phyloP scores from a whole-genome alignment of 2,329 filamentous ascomycete species.

The Alternaria brassicicola region DNA sequence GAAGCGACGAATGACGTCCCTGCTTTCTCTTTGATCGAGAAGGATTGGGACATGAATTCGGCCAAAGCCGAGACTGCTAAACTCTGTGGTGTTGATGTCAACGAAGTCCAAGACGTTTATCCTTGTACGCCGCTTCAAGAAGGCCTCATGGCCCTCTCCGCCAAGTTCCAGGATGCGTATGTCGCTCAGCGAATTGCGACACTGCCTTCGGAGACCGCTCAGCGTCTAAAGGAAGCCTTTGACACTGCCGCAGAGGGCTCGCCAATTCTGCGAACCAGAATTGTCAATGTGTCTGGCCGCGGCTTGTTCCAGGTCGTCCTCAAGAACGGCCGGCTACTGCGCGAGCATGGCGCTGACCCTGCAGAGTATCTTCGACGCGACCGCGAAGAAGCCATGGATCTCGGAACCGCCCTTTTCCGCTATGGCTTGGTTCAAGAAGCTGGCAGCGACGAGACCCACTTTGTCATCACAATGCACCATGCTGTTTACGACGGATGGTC shows the following conservation, averaged over 20 bases:
- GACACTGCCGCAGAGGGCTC: constrained; percentile 38
- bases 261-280: constrained; percentile 50
- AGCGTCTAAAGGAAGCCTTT: constrained; percentile 47
- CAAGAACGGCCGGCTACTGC: constrained; percentile 35
- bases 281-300: constrained; percentile 45
- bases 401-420: constrained; percentile 48
- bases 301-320: constrained; percentile 50
- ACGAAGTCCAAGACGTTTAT: constrained; percentile 48
- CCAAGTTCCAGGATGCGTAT: constrained; percentile 47
- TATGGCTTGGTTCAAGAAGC: constrained; percentile 44
- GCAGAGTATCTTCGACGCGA: constrained; percentile 45
- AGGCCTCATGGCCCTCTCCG: constrained; percentile 50
- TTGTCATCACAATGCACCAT: constrained; percentile 60
- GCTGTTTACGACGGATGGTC: constrained; percentile 60
- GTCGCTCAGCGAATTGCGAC: constrained; percentile 47
- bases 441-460: constrained; percentile 41
- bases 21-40: constrained; percentile 43
- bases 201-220: constrained; percentile 41
- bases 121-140: constrained; percentile 53
- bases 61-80: constrained; percentile 48
- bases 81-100: constrained; percentile 35
- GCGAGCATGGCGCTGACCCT: constrained; percentile 38
- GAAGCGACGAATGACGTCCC: constrained; percentile 30
- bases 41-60: constrained; percentile 36
- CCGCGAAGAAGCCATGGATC: constrained; percentile 45